Evolutionary conservation across 2,329 filamentous ascomycete species (phyloP).

Genomic region (Cercospora janseana): DNA sequence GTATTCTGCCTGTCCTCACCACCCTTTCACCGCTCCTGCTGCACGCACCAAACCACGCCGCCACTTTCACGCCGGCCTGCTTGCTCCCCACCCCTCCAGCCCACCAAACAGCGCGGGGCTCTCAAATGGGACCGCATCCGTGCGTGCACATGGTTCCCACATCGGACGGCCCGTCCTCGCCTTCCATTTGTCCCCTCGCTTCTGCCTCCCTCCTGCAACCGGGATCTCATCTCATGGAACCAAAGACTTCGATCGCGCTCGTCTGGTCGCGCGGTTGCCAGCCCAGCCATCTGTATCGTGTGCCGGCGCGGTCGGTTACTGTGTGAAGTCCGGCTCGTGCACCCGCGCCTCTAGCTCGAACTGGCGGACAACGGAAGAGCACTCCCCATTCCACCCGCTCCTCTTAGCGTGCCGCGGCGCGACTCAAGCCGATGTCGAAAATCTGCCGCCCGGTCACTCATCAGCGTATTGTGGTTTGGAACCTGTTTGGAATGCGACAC

Average conservation of each 20-base stretch:
- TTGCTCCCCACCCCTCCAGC: conserved; percentile 1
- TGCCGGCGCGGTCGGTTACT: background rate
- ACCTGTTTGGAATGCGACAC: background rate
- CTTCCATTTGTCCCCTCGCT: conserved; percentile 2
- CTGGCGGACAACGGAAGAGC: background rate
- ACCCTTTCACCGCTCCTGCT: too few relatives aligned
- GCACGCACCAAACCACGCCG: too few relatives aligned
- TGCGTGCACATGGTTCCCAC: too few relatives aligned
- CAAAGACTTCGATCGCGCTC: conserved; percentile 4
- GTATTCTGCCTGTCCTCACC: too few relatives aligned
- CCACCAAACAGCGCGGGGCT: conserved; percentile 1
- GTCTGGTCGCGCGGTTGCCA: background rate
- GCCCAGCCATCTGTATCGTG: background rate
- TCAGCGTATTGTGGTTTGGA: background rate
- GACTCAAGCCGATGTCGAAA: conserved; percentile 12
- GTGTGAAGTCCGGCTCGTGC: background rate
- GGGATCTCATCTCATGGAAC: conserved; percentile 1
- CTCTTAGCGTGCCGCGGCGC: conserved; percentile 7
- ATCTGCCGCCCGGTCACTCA: conserved; percentile 10
- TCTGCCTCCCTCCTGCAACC: background rate
- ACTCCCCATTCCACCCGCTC: conserved; percentile 14
- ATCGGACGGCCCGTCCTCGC: background rate
- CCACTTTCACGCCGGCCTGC: background rate
- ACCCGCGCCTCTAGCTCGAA: background rate
- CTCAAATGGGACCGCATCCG: too few relatives aligned